Evolutionary conservation across 2,329 filamentous ascomycete genomes (phyloP).

Genomic region (Aspergillus unguis): DNA sequence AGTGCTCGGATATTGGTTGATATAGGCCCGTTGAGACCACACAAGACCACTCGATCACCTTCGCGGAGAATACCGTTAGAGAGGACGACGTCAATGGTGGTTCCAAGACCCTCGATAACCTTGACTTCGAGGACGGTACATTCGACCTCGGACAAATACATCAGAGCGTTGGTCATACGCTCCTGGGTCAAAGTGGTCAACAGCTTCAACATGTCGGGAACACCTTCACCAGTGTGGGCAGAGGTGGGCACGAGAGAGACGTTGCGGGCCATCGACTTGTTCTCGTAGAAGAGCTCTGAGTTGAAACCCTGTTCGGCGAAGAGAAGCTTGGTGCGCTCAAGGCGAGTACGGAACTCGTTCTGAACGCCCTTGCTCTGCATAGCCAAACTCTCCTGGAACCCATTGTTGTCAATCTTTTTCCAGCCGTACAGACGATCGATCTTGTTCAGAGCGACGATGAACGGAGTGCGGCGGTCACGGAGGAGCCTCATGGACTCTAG

Average conservation of each 20-base stretch:
- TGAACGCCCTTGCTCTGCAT: slow-evolving; percentile 91
- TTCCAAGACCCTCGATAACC: slow-evolving; percentile 97
- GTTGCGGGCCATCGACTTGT: slow-evolving; percentile 91
- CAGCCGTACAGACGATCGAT: slow-evolving; percentile 99
- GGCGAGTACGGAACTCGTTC: slow-evolving; percentile 87
- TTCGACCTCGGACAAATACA: slow-evolving; percentile 98
- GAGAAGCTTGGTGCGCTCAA: slow-evolving; percentile 86
- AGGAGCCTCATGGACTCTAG: slow-evolving; percentile 95
- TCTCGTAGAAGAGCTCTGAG: slow-evolving; percentile 93
- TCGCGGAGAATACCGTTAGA: slow-evolving; percentile 94
- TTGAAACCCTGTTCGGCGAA: slow-evolving; percentile 98
- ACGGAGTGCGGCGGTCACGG: slow-evolving; percentile 89
- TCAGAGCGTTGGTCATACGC: slow-evolving; percentile 92
- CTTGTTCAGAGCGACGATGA: slow-evolving; percentile 99
- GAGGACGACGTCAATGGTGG: slow-evolving; percentile 95
- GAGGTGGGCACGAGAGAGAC: slow-evolving; percentile 98
- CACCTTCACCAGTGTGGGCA: slow-evolving; percentile 97
- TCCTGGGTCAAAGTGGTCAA: slow-evolving; percentile 90
- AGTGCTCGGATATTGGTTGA: slow-evolving; percentile 92
- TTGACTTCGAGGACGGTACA: slow-evolving; percentile 98
- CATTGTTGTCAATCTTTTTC: slow-evolving; percentile 99
- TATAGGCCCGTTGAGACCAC: slow-evolving; percentile 95
- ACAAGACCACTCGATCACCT: slow-evolving; percentile 90
- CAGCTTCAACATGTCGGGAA: slow-evolving; percentile 97
- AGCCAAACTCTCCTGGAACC: slow-evolving; percentile 86